These are phyloP conservation scores for Aspergillus awamori DNA, from an alignment of 2,329 filamentous ascomycete genomes.

Conservation along the genomic window DNA sequence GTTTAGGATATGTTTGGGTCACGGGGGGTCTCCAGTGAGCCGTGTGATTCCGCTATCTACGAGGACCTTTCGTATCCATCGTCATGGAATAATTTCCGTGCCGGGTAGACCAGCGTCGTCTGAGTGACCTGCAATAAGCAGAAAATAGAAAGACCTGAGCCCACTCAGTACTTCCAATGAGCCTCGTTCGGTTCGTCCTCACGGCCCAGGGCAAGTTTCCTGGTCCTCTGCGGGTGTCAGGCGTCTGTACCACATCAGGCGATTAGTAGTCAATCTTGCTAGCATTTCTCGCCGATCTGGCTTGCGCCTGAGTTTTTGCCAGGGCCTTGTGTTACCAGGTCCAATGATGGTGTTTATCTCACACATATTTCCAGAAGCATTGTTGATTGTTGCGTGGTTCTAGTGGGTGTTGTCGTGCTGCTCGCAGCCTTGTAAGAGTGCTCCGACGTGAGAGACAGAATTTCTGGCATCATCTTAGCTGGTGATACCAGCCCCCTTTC, in stretches of 20 bases:
- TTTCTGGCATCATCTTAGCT: not conserved
- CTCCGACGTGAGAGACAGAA: not conserved
- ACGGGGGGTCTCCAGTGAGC: not conserved
- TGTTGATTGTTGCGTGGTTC: not conserved
- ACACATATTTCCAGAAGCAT: not conserved
- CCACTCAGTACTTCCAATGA: not conserved
- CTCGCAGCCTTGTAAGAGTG: not conserved
- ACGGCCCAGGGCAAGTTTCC: not conserved
- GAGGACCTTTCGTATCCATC: conserved; percentile 1
- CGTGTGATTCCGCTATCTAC: conserved; percentile 3
- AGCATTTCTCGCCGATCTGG: not conserved
- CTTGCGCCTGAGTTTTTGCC: not conserved
- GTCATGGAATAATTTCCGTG: not conserved
- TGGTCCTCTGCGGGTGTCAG: too few relatives aligned
- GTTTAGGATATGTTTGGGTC: not conserved
- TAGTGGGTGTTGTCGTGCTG: not conserved
- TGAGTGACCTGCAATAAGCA: not conserved
- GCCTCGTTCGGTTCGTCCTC: not conserved
- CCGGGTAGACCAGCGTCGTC: not conserved
- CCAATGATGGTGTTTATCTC: not conserved
- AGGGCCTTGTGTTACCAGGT: not conserved
- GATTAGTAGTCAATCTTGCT: not conserved
- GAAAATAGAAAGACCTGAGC: not conserved
- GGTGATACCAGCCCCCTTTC: not conserved
- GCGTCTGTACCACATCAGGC: not conserved